Evolutionary conservation across 306 rosid genomes (phyloP).

Genomic region (Cicer bijugum): DNA sequence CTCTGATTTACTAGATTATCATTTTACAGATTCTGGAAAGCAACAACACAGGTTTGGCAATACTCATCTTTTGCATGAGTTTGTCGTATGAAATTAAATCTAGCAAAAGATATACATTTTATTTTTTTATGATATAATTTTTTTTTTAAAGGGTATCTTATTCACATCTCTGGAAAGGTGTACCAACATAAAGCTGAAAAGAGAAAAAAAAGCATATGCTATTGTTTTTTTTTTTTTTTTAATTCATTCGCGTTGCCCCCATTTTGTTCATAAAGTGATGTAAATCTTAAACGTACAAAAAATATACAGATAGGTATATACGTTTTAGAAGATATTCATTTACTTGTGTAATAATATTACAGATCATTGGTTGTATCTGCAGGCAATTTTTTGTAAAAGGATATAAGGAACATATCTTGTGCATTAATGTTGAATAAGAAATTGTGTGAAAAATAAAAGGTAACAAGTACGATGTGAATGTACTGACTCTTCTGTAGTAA

Average conservation of each 20-base stretch:
- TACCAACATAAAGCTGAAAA: conserved; percentile 42
- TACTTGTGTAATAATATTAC: conserved; percentile 50
- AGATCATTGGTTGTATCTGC: conserved; percentile 56
- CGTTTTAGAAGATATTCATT: conserved; percentile 48
- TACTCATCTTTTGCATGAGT: conserved; percentile 72
- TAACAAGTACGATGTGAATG: conserved; percentile 46
- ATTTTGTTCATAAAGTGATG: conserved; percentile 50
- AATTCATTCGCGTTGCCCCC: conserved; percentile 51
- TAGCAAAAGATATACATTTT: conserved; percentile 12
- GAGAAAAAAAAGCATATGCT: conserved; percentile 30
- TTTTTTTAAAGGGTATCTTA: not conserved
- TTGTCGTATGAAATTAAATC: conserved; percentile 61
- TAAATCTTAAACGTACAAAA: conserved; percentile 48
- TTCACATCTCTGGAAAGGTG: conserved; percentile 26
- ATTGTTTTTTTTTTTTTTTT: conserved; percentile 40
- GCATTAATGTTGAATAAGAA: conserved; percentile 56
- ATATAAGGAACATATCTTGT: conserved; percentile 44
- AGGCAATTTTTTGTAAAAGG: conserved; percentile 55
- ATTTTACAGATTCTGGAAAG: conserved; percentile 65
- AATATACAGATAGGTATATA: conserved; percentile 51
- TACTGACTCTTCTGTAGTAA: conserved; percentile 45
- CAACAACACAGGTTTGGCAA: conserved; percentile 73
- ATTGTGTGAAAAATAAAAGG: conserved; percentile 47
- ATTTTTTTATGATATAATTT: not conserved
- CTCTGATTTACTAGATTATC: conserved; percentile 63